Base-by-base conservation (phyloP, 2,329 filamentous ascomycete species). In the Neopestalotiopsis clavispora region DNA sequence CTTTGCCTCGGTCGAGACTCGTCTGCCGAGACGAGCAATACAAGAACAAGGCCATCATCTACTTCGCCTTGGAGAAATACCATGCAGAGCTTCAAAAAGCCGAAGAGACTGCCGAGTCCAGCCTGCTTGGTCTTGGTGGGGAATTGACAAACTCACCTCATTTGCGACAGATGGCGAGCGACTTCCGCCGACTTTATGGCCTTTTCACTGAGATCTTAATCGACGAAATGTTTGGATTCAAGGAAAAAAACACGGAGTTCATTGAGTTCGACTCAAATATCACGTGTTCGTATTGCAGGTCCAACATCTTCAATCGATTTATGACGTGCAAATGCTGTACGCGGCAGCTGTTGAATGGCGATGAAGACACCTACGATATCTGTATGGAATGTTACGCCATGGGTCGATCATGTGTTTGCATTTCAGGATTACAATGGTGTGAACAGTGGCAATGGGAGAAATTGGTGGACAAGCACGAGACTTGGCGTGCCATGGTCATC, bases 311-410 rank as follows among this genome's bases (percentile, higher is more conserved):
- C 86, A 99, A 99, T 79, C 89, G 94, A 3, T 99, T 99, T 77
- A 82, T 99, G 30, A 97, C 95, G 3, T 99, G 96, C 83, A 94
- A 94, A 69, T 88, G 91, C 66, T 99, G 96, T 78, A 88, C 94
- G 60, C 86, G 91, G 45, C 84, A 86, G 63, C 84, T 93, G 23
- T 84, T 87, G 12, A 87, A 87, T 69, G 92, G 90, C 40, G 89
- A 87, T 17, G 91, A 94, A 67, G 93, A 98, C 76, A 93, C 93
- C 0, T 99, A 98, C 78, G 96, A 99, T 78, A 87, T 99, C 28
- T 99, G 96, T 77, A 95, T 99, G 93, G 96, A 99, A 74, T 99
- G 96, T 77, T 99, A 97, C 77, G 92, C 91, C n/a, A 97, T 98
- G 92, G 96, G 96, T 28, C 90, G 96, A 65, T 97, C 95, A 60